Percentiles rank a stretch among this genome's conserved stretches.
phyloP scores from a whole-genome alignment of 2,329 filamentous ascomycete species.

The Rutstroemia sp. region DNA sequence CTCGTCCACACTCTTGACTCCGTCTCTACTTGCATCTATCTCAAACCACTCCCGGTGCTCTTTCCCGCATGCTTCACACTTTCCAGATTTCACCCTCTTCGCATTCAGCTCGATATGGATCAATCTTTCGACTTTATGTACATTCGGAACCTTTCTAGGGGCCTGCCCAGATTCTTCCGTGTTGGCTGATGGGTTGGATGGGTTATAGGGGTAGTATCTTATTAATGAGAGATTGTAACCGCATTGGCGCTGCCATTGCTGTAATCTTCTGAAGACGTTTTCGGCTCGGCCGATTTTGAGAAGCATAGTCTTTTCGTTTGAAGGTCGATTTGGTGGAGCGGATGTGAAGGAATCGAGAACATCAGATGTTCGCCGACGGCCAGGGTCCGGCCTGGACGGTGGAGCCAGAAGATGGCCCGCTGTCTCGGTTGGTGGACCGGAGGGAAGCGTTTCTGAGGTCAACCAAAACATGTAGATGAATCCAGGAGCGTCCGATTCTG shows the following conservation, averaged over 20 bases:
- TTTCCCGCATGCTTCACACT: slow-evolving; percentile 71
- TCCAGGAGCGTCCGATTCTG: slow-evolving; percentile 67
- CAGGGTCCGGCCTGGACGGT: slow-evolving; percentile 32
- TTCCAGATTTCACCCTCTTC: slow-evolving; percentile 45
- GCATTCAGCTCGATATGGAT: slow-evolving; percentile 81
- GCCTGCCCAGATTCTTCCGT: slow-evolving; percentile 26
- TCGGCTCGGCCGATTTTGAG: slow-evolving; percentile 60
- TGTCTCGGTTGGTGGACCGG: slow-evolving; percentile 49
- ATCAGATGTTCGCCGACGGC: slow-evolving; percentile 43
- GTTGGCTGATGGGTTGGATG: slow-evolving; percentile 9
- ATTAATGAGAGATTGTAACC: slow-evolving; percentile 82
- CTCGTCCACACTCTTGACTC: slow-evolving; percentile 61
- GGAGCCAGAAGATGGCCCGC: slow-evolving; percentile 52
- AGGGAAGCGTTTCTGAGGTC: slow-evolving; percentile 55
- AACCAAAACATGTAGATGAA: slow-evolving; percentile 99
- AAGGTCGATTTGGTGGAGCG: slow-evolving; percentile 23
- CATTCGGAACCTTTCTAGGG: slow-evolving; percentile 72
- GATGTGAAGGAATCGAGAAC: slow-evolving; percentile 44
- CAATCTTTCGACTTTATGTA: slow-evolving; percentile 79
- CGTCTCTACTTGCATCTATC: slow-evolving; percentile 65
- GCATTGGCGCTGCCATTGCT: slow-evolving; percentile 91
- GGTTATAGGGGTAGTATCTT: slow-evolving; percentile 79
- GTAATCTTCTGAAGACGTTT: slow-evolving; percentile 86
- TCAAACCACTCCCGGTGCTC: slow-evolving; percentile 96
- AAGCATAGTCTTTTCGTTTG: slow-evolving; percentile 50